Evolutionary conservation across 176 grass and related monocot species (phyloP), one percentile per base, ranked within the genome.

Genomic region (Aegilops longissima): DNA sequence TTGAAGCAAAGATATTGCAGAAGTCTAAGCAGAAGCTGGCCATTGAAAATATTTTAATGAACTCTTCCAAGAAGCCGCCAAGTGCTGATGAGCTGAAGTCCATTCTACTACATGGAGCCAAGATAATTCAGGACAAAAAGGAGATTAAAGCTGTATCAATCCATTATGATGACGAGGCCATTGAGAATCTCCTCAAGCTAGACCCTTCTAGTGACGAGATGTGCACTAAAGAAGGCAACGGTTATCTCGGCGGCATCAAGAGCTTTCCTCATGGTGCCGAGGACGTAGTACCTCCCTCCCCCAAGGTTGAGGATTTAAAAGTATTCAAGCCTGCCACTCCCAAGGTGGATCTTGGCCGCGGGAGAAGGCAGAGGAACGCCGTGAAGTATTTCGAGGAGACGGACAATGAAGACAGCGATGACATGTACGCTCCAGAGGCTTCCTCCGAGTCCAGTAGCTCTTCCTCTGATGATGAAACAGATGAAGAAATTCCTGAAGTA

Each of bases 21-120:
- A 95, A 95, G 23, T 95, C 93, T 20, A 95, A 90, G 74, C 79
- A 84, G 88, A 95, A 92, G 72, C 44, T 92, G 47, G 90, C 93
- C 25, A 74, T 95, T 49, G 93, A 95, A 59, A 95, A 95, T 38
- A 85, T 95, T 31, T 39, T 92, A 2, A 95, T 92, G 80, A 92
- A 92, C 80, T 91, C 85, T 9, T 88, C 88, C 17, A 92, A 92
- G 62, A 92, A 88, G 82, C 90, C 84, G 82, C 93, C 86, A 51
- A 81, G 63, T 52, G 85, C 77, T 27, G 77, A 92, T 62, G 90
- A 95, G 58, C 61, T 95, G 64, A 86, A 95, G 52, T 87, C 88
- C 17, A 70, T 95, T 40, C 56, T 95, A 18, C 88, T 95, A 13
- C 88, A 95, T 83, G 87, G 88, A 59, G 93, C 90, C 42, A 92